Conservation (phyloP, 257 asterid genomes). For the Marsdenia floribunda region DNA sequence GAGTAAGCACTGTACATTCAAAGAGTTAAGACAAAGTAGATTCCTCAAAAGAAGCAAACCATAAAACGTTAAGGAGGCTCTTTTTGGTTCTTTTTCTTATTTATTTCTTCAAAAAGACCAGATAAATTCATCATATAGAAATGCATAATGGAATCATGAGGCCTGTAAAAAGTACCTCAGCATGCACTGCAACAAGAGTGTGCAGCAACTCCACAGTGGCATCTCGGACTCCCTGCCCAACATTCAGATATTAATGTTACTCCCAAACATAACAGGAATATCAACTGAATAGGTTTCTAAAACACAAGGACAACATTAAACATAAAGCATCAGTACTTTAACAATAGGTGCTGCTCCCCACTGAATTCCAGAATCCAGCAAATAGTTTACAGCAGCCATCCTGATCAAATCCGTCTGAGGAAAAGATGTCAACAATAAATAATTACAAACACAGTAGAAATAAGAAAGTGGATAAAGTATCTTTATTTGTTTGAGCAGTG, state of each 20-base stretch:
- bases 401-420: slow-evolving; percentile 72
- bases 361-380: slow-evolving; percentile 85
- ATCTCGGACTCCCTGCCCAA: slow-evolving; percentile 89
- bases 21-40: slow-evolving; percentile 1
- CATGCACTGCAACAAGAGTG: slow-evolving; percentile 89
- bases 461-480: not conserved
- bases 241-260: slow-evolving; percentile 13
- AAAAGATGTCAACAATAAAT: slow-evolving; percentile 21
- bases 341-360: slow-evolving; percentile 97
- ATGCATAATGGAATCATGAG: slow-evolving; percentile 10
- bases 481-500: not conserved
- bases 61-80: not conserved
- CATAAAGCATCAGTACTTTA: slow-evolving; percentile 46
- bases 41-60: not conserved
- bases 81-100: not conserved
- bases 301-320: not conserved
- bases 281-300: not conserved
- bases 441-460: slow-evolving; percentile 11
- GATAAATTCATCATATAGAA: slow-evolving; percentile 1
- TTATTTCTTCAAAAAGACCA: not conserved
- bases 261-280: slow-evolving; percentile 9
- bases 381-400: slow-evolving; percentile 83
- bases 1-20: not conserved
- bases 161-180: slow-evolving; percentile 57
- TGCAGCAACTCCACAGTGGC: slow-evolving; percentile 93